These are phyloP conservation scores for Codiaeum variegatum DNA, from an alignment of 441 rosid species.

Conservation along the genomic window DNA sequence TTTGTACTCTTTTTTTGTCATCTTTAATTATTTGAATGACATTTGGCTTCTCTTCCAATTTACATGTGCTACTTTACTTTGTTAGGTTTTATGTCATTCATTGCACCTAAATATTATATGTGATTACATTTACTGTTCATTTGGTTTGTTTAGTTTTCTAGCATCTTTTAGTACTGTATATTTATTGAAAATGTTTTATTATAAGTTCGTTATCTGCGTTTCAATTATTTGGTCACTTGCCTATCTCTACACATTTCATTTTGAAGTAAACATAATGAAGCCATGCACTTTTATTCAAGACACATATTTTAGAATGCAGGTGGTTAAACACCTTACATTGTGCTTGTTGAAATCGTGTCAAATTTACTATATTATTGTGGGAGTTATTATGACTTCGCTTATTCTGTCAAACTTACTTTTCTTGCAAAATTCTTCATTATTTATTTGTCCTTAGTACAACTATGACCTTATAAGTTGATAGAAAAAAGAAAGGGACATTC, in stretches of 20 bases:
- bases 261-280: constrained; percentile 4
- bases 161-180: not conserved
- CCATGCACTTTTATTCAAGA: not conserved
- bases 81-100: not conserved
- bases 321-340: not conserved
- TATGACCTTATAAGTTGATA: constrained; percentile 66
- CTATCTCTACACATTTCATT: not conserved
- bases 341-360: not conserved
- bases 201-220: not conserved
- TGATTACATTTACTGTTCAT: not conserved
- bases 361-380: not conserved
- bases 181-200: not conserved
- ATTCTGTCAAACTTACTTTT: too few relatives aligned
- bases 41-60: not conserved
- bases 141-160: not conserved
- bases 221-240: not conserved
- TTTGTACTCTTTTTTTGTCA: not conserved
- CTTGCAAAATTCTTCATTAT: too few relatives aligned
- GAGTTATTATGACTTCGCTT: not conserved
- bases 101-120: not conserved
- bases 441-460: constrained; percentile 91
- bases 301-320: not conserved
- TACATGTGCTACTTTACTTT: not conserved
- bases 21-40: not conserved
- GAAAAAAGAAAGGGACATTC: constrained; percentile 82